Percentiles rank a stretch among this genome's conserved stretches.
Conservation (phyloP, 441 rosid species). For the Jatropha multifida region DNA sequence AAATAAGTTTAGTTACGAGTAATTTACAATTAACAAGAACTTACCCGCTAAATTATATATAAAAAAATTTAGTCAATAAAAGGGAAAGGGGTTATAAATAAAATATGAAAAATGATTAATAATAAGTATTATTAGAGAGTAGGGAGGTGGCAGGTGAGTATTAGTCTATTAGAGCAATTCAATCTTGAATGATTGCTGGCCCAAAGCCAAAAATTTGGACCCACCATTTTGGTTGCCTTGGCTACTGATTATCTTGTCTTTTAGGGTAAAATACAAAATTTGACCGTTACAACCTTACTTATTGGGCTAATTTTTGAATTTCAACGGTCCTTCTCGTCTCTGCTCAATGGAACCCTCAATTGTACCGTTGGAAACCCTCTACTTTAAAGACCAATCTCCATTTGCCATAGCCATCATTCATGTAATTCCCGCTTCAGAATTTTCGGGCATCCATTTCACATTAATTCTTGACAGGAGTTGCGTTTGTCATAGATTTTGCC, state of each 20-base stretch:
- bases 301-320: constrained; percentile 6
- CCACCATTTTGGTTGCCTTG: background rate
- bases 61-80: no score
- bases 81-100: no score
- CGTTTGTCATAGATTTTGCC: background rate
- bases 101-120: no score
- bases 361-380: constrained; percentile 38
- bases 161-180: no score
- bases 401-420: background rate
- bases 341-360: constrained; percentile 5
- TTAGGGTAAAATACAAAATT: background rate
- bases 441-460: background rate
- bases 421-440: background rate
- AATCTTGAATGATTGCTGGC: no score
- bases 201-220: background rate
- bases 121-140: no score
- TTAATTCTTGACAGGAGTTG: background rate
- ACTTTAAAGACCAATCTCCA: constrained; percentile 16
- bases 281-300: background rate
- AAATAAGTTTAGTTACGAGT: no score
- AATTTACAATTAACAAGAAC: no score
- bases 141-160: no score
- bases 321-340: constrained; percentile 9
- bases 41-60: no score
- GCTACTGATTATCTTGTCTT: background rate